phyloP scores from a whole-genome alignment of 345 rosid species.

The Eucalyptus lansdowneana region DNA sequence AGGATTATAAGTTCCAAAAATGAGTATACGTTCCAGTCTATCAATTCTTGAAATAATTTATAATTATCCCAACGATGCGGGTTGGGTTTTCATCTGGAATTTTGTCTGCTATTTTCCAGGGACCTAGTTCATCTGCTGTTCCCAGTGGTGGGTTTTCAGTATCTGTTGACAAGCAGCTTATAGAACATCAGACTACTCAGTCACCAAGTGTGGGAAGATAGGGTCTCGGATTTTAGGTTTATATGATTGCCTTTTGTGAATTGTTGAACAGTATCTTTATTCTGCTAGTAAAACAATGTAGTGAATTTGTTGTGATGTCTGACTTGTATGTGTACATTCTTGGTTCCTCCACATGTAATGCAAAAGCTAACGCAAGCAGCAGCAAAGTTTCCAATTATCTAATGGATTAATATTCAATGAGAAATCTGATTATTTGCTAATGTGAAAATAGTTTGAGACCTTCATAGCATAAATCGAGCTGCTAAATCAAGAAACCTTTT shows the following conservation, averaged over 20 bases:
- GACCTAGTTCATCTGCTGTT: neutral
- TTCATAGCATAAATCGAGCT: neutral
- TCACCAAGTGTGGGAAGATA: conserved; percentile 63
- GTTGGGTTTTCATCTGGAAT: neutral
- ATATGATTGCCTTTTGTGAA: neutral
- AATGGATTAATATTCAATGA: neutral
- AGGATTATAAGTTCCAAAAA: neutral
- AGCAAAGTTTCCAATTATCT: neutral
- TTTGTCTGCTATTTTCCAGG: neutral
- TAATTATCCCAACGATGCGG: neutral
- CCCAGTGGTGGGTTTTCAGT: neutral
- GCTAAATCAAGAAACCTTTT: neutral
- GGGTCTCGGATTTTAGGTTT: conserved; percentile 93
- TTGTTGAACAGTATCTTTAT: neutral
- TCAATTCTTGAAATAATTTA: neutral
- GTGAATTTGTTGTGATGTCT: neutral
- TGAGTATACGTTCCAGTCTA: neutral
- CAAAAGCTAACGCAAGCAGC: neutral
- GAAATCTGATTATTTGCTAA: neutral
- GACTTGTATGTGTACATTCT: neutral
- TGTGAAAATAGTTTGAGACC: neutral
- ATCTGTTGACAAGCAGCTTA: neutral
- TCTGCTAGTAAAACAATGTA: neutral
- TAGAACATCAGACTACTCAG: conserved; percentile 22
- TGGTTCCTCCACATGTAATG: neutral